Evolutionary conservation across 2,329 filamentous ascomycete genomes (phyloP).

Genomic region (Paraphoma chrysanthemicola): DNA sequence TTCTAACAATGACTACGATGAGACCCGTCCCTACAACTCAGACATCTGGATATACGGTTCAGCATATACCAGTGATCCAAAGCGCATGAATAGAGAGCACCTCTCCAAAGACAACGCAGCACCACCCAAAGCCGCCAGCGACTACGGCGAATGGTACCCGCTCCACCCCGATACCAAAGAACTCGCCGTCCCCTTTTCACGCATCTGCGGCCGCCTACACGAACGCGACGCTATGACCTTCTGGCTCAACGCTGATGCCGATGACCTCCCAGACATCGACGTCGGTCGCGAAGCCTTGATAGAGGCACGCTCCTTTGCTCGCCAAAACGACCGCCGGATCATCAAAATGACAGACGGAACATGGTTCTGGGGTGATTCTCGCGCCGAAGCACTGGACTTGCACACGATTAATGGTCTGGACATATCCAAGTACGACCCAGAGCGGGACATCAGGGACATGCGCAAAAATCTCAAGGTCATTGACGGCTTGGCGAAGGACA

Average conservation of each 20-base stretch:
- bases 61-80: conserved; percentile 53
- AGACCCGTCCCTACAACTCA: conserved; percentile 55
- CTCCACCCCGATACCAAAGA: conserved; percentile 51
- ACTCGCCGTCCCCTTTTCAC: conserved; percentile 57
- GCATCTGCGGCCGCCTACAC: conserved; percentile 62
- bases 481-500: conserved; percentile 35
- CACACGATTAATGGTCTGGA: conserved; percentile 62
- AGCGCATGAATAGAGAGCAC: conserved; percentile 38
- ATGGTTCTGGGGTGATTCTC: conserved; percentile 66
- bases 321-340: conserved; percentile 58
- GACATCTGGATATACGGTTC: conserved; percentile 58
- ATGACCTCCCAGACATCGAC: conserved; percentile 35
- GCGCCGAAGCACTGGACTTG: conserved; percentile 63
- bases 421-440: conserved; percentile 54
- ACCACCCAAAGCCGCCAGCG: conserved; percentile 31
- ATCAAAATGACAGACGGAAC: conserved; percentile 37
- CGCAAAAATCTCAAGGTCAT: conserved; percentile 55
- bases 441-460: conserved; percentile 56
- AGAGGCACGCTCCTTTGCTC: conserved; percentile 57
- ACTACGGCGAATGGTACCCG: conserved; percentile 61
- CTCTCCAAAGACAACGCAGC: conserved; percentile 13
- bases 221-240: conserved; percentile 58
- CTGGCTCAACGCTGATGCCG: conserved; percentile 47
- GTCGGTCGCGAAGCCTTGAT: conserved; percentile 56
- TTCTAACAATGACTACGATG: conserved; percentile 54